These are phyloP conservation scores for Plasmopara halstedii DNA, from an alignment of 352 stramenopile genomes.

Conservation along the genomic window DNA sequence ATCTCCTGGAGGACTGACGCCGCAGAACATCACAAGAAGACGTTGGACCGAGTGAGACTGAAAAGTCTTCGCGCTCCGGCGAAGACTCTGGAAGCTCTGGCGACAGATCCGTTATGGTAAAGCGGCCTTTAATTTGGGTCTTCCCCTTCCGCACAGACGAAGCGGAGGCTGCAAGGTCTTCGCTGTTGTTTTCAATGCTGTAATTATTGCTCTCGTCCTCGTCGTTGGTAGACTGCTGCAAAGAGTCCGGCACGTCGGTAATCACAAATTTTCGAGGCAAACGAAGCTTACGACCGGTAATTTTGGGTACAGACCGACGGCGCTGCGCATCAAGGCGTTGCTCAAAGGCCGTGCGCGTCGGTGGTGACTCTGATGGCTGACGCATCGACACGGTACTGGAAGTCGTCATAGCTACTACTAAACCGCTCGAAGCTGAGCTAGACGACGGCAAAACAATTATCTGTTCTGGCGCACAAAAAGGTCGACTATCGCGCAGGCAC, in stretches of 20 bases:
- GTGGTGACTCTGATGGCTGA: constrained; percentile 2
- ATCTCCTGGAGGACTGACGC: constrained; percentile 10
- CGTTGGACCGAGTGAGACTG: constrained; percentile 14
- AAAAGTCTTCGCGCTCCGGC: constrained; percentile 22
- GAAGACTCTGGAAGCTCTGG: constrained; percentile 52
- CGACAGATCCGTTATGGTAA: constrained; percentile 77
- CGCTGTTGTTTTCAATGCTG: constrained; percentile 10
- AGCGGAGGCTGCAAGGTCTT: constrained; percentile 14
- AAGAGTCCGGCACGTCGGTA: constrained; percentile 46
- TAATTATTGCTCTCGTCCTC: constrained; percentile 9
- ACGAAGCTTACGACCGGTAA: constrained; percentile 47
- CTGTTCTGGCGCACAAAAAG: too few species aligned
- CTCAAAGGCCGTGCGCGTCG: constrained; percentile 9
- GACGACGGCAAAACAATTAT: too few species aligned
- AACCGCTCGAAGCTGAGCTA: constrained; percentile 1
- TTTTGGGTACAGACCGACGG: constrained; percentile 34
- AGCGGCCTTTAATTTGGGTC: constrained; percentile 65
- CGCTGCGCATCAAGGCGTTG: constrained; percentile 14
- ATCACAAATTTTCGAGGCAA: constrained; percentile 62
- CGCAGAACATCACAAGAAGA: constrained; percentile 8
- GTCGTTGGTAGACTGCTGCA: background rate
- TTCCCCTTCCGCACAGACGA: constrained; percentile 36
- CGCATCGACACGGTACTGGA: constrained; percentile 17
- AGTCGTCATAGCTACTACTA: constrained; percentile 19
- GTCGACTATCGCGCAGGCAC: background rate